phyloP scores from a whole-genome alignment of 495 filamentous ascomycete genomes.

The Geoglossum glabrum region DNA sequence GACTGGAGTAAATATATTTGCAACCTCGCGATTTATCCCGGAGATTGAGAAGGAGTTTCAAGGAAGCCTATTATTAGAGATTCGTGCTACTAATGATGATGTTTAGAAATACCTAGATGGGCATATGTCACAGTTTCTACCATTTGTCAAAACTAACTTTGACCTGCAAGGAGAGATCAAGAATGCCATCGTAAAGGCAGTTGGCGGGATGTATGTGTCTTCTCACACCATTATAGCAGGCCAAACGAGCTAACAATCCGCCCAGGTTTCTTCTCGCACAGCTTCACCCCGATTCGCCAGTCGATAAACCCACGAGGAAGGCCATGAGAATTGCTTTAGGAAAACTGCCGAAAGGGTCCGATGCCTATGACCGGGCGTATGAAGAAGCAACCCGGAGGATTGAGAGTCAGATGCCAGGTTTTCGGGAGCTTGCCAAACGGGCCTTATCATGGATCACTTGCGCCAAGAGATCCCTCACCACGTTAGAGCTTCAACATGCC shows the following conservation, averaged over 20 bases:
- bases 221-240: constrained; percentile 8
- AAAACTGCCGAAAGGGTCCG: constrained; percentile 12
- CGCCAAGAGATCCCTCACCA: constrained; percentile 21
- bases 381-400: constrained; percentile 25
- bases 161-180: constrained; percentile 9
- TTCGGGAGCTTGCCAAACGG: constrained; percentile 17
- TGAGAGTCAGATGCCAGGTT: constrained; percentile 13
- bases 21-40: constrained; percentile 15
- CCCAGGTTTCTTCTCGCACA: constrained; percentile 32
- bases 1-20: constrained; percentile 9
- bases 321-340: constrained; percentile 18
- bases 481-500: constrained; percentile 26
- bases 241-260: constrained; percentile 11
- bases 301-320: constrained; percentile 15
- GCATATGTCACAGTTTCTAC: constrained; percentile 5
- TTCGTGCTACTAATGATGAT: constrained; percentile 15
- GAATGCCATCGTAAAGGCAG: constrained; percentile 7
- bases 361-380: constrained; percentile 20
- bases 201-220: constrained; percentile 13
- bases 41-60: constrained; percentile 8
- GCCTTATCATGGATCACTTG: constrained; percentile 27
- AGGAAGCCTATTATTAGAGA: constrained; percentile 8
- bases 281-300: constrained; percentile 28
- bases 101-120: constrained; percentile 15
- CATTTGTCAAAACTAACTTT: constrained; percentile 5